Evolutionary conservation across 2,329 filamentous ascomycete species (phyloP), one percentile per base, ranked within the genome.

Genomic region (Dactylonectria estremocensis): DNA sequence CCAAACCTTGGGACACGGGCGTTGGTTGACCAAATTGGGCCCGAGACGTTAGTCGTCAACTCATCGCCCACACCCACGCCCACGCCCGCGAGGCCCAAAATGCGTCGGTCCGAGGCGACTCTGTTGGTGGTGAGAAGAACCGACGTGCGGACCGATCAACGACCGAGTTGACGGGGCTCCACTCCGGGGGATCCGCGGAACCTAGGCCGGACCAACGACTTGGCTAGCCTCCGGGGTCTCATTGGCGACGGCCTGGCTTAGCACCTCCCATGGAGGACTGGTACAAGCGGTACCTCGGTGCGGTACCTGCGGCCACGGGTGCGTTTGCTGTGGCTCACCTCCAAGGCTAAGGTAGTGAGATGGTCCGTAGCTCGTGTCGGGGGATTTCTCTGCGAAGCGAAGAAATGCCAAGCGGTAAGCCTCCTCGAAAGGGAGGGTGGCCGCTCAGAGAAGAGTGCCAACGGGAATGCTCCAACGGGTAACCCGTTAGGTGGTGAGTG

Each of bases 131-230:
- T 46, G 45, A 52, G 50, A 48, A 46, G 37, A 55, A 49, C 58
- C 64, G 58, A 57, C 59, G 16, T 28, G 59, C 58, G 58, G 59
- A 63, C 64, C 64, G 64, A 66, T 45, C 57, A 66, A 61, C 28
- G 40, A 61, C 57, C 63, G 64, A 61, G 43, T 43, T 24, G 10
- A 37, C 57, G 57, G 63, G 14, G 31, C 48, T 24, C 58, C 58
- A 52, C 58, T 16, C 53, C 64, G 64, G 53, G 50, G 48, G 14
- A 35, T 50, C 63, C 63, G 63, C 56, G 63, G 56, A 61, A 18
- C 33, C 28, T 24, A 9, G 37, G 50, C 63, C 52, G 63, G 63
- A 28, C 50, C 50, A 46, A 48, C 63, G 33, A 50, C 57, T 24
- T 24, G 37, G 22, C 46, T 14, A 18, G 45, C n/a, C 16, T 24